phyloP scores from a whole-genome alignment of 1,284 basidiomycete genomes.

The Cystobasidium pallidum region DNA sequence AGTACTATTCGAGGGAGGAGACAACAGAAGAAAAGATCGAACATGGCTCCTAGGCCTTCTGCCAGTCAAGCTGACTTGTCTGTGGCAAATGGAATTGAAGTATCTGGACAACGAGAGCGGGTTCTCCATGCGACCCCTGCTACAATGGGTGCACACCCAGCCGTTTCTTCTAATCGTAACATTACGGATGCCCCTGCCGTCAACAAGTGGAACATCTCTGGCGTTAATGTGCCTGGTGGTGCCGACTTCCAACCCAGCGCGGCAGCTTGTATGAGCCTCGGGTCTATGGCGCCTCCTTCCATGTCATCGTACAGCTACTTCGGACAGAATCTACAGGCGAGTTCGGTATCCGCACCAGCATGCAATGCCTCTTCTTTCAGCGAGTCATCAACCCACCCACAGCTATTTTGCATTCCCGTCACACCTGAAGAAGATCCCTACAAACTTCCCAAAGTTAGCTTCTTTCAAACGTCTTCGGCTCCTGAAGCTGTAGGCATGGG shows the following conservation, averaged over 20 bases:
- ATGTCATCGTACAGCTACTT: neutral
- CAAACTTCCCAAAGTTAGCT: neutral
- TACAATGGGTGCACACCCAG: neutral
- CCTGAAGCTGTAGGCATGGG: neutral
- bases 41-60: neutral
- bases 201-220: neutral
- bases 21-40: constrained; percentile 5
- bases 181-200: neutral
- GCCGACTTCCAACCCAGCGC: neutral
- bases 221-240: neutral
- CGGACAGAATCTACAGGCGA: no score
- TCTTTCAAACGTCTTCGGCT: neutral
- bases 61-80: neutral
- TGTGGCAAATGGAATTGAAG: neutral
- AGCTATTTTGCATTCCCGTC: neutral
- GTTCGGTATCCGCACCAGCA: no score
- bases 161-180: neutral
- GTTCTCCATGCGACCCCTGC: neutral
- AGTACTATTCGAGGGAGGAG: constrained; percentile 11
- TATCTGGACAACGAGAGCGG: neutral
- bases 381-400: neutral
- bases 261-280: neutral
- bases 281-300: neutral
- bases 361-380: no score
- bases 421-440: neutral